phyloP scores from a whole-genome alignment of 768 basidiomycete species.

The Flagelloscypha sp. region DNA sequence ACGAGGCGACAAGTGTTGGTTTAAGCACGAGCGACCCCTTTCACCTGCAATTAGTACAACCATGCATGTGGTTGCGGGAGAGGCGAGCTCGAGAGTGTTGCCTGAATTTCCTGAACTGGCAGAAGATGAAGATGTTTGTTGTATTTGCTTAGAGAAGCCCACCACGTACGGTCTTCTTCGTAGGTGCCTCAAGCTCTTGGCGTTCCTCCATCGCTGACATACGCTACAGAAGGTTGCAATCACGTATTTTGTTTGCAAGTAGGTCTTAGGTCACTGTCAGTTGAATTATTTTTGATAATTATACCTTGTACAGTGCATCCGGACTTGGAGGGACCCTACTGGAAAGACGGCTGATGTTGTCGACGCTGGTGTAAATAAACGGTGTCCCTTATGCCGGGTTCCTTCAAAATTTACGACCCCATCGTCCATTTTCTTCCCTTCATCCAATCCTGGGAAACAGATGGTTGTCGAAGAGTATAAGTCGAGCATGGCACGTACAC shows the following conservation, averaged over 20 bases:
- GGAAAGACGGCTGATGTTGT: slow-evolving; percentile 44
- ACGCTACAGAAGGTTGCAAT: slow-evolving; percentile 51
- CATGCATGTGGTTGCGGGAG: too few species aligned
- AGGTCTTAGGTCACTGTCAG: slow-evolving; percentile 12
- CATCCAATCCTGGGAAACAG: slow-evolving; percentile 45
- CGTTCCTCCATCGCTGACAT: slow-evolving; percentile 8
- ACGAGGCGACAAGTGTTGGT: slow-evolving; percentile 69
- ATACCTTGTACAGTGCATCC: slow-evolving; percentile 51
- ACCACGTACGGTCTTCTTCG: slow-evolving; percentile 60
- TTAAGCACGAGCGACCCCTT: slow-evolving; percentile 40
- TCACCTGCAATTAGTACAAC: slow-evolving; percentile 6
- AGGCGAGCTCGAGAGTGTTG: too few species aligned
- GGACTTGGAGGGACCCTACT: slow-evolving; percentile 63
- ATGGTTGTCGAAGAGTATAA: slow-evolving; percentile 51
- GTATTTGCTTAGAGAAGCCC: slow-evolving; percentile 72
- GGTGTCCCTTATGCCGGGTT: slow-evolving; percentile 70
- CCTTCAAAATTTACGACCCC: slow-evolving; percentile 64
- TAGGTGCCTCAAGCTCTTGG: slow-evolving; percentile 21
- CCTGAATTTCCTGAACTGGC: too few species aligned
- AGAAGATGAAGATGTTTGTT: slow-evolving; percentile 37
- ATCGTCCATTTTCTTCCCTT: slow-evolving; percentile 57
- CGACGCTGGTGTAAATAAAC: slow-evolving; percentile 56
- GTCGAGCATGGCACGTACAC: slow-evolving; percentile 61
- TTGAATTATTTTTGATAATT: slow-evolving; percentile 6
- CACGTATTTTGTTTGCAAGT: slow-evolving; percentile 75